phyloP scores from a whole-genome alignment of 768 basidiomycete genomes.

The Suillus fuscotomentosus region DNA sequence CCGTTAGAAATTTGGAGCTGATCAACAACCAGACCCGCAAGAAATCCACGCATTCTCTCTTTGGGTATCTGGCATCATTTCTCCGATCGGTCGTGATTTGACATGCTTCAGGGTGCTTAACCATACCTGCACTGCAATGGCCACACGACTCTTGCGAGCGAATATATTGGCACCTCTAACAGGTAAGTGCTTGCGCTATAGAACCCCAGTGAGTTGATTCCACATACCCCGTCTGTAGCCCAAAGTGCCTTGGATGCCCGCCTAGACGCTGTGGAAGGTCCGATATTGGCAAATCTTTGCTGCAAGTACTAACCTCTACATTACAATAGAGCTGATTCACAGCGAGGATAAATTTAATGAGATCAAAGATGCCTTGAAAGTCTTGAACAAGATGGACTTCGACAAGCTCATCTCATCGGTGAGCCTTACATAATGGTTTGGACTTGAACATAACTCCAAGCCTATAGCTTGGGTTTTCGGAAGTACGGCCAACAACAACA shows the following conservation, averaged over 20 bases:
- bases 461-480: slow-evolving; percentile 63
- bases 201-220: neutral
- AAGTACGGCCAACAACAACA: slow-evolving; percentile 50
- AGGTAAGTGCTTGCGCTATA: slow-evolving; percentile 36
- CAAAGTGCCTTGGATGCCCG: slow-evolving; percentile 70
- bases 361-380: slow-evolving; percentile 65
- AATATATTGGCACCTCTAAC: slow-evolving; percentile 84
- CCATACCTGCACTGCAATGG: slow-evolving; percentile 90
- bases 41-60: slow-evolving; percentile 73
- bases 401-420: slow-evolving; percentile 83
- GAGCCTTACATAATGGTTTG: slow-evolving; percentile 11
- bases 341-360: slow-evolving; percentile 72
- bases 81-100: neutral
- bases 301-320: slow-evolving; percentile 6
- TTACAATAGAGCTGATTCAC: slow-evolving; percentile 63
- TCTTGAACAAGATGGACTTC: slow-evolving; percentile 78
- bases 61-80: slow-evolving; percentile 52
- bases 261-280: slow-evolving; percentile 85
- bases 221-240: slow-evolving; percentile 6
- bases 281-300: neutral
- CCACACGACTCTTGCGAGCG: slow-evolving; percentile 70
- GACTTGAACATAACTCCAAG: neutral
- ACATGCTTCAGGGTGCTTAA: slow-evolving; percentile 56
- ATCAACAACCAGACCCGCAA: slow-evolving; percentile 70
- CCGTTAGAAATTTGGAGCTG: slow-evolving; percentile 85